phyloP scores from a whole-genome alignment of 2,329 filamentous ascomycete genomes.

The Cryphonectria parasitica region DNA sequence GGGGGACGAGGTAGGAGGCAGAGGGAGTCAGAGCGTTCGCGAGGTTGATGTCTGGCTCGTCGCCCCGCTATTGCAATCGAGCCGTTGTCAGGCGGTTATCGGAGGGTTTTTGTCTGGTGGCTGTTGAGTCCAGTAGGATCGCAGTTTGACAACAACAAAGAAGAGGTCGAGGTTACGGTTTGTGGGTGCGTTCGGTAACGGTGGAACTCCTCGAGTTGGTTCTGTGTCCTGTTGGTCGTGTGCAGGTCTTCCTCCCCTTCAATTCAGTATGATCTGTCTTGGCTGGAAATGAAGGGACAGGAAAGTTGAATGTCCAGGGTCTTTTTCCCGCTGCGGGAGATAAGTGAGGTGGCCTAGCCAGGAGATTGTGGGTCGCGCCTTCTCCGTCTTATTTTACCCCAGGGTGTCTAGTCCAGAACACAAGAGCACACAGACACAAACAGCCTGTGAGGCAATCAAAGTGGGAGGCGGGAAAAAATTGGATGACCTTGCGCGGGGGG shows the following conservation, averaged over 20 bases:
- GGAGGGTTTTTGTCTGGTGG: background rate
- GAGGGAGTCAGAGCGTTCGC: background rate
- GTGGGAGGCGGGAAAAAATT: background rate
- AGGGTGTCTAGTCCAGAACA: conserved; percentile 12
- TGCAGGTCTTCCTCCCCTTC: background rate
- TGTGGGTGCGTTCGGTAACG: background rate
- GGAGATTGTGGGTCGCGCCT: conserved; percentile 28
- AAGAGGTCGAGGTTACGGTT: background rate
- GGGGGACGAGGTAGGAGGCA: background rate
- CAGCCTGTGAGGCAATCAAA: background rate
- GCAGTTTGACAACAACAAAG: background rate
- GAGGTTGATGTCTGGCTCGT: background rate
- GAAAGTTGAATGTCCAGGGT: conserved; percentile 22
- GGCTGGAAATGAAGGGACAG: conserved; percentile 19
- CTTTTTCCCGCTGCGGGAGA: conserved; percentile 21
- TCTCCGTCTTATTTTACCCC: conserved; percentile 30
- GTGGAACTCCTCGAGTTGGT: background rate
- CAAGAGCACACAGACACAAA: no score
- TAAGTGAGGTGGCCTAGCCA: conserved; percentile 28
- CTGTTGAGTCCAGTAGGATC: background rate
- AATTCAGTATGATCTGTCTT: background rate
- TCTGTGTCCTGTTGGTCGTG: background rate
- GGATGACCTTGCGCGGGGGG: background rate
- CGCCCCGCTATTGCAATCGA: conserved; percentile 5
- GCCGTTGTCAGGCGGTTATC: conserved; percentile 1